Evolutionary conservation across 176 grass and related monocot genomes (phyloP).

Genomic region (Raddia guianensis): DNA sequence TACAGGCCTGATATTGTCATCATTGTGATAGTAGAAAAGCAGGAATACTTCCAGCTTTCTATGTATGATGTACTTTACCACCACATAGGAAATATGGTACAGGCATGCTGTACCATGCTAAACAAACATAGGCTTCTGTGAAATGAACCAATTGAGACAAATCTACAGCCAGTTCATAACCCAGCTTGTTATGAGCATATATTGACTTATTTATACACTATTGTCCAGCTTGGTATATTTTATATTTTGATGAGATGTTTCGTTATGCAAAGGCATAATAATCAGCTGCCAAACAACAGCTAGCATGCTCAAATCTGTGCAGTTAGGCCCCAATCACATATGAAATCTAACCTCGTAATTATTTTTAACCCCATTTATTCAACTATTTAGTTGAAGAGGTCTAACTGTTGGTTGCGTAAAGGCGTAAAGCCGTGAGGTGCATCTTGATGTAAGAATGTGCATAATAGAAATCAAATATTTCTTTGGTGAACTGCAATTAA

Average conservation of each 20-base stretch:
- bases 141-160: constrained; percentile 17
- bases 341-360: background rate
- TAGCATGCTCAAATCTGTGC: background rate
- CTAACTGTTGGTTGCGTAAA: too few relatives aligned
- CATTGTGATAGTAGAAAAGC: background rate
- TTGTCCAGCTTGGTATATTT: background rate
- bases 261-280: background rate
- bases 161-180: background rate
- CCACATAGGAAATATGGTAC: background rate
- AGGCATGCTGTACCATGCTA: background rate
- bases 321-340: background rate
- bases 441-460: constrained; percentile 86
- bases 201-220: background rate
- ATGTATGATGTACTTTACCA: background rate
- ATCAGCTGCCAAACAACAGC: constrained; percentile 8
- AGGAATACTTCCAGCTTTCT: background rate
- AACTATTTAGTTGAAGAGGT: too few relatives aligned
- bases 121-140: background rate
- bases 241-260: constrained; percentile 21
- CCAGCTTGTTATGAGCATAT: constrained; percentile 6
- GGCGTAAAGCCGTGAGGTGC: too few relatives aligned
- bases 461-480: constrained; percentile 34
- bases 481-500: constrained; percentile 16
- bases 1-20: background rate
- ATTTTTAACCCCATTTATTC: too few relatives aligned